These are phyloP conservation scores for Cryptosporidium ubiquitum DNA, from an alignment of 169 alveolate genomes.

Conservation along the genomic window DNA sequence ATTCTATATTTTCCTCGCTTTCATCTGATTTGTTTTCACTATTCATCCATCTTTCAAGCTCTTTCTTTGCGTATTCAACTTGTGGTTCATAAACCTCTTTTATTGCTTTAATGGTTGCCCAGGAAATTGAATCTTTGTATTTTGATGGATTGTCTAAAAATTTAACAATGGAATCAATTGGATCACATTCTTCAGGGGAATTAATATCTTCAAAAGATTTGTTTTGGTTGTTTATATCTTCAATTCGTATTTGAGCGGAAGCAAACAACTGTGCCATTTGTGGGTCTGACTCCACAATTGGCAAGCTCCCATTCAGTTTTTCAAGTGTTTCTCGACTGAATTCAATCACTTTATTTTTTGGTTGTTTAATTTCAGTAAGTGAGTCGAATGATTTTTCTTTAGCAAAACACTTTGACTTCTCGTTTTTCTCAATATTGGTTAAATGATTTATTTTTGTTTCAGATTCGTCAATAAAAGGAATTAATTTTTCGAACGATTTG, in stretches of 20 bases:
- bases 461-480: constrained; percentile 59
- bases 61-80: constrained; percentile 38
- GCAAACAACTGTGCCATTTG: constrained; percentile 69
- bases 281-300: constrained; percentile 49
- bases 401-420: background rate
- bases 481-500: constrained; percentile 31
- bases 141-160: constrained; percentile 27
- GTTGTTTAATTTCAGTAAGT: background rate
- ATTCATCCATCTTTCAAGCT: constrained; percentile 54
- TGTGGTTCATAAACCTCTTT: constrained; percentile 70
- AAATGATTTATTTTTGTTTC: background rate
- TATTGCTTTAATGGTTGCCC: constrained; percentile 62
- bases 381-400: background rate
- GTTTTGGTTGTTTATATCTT: constrained; percentile 39
- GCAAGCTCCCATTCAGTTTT: constrained; percentile 38
- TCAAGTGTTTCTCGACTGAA: background rate
- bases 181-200: constrained; percentile 9
- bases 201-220: background rate
- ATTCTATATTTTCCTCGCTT: constrained; percentile 50
- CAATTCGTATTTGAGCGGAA: constrained; percentile 61
- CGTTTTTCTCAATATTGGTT: background rate
- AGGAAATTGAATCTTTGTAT: constrained; percentile 8
- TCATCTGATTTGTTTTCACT: constrained; percentile 14
- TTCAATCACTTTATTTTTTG: background rate
- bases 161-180: constrained; percentile 1